Base-by-base conservation (phyloP, 305 asterid species). In the Fraxinus platypoda region DNA sequence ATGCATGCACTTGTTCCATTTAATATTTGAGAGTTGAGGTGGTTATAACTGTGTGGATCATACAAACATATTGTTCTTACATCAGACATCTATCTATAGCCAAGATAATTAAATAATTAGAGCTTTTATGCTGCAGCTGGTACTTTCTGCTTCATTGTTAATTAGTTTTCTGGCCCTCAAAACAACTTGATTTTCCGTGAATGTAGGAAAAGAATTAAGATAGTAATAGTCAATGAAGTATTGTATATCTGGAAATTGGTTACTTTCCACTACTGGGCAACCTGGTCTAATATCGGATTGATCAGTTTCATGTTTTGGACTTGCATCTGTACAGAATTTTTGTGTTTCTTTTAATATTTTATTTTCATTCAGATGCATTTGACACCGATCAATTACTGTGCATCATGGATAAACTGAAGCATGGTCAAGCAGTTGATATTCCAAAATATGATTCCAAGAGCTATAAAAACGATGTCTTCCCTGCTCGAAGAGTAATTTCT, bases 371-470 rank as follows among this genome's bases (percentile, higher is more conserved):
- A 97, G 98, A 97, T 70, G 99, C 99, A 68, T 97, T 97, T 68
- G 91, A 94, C 90, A 93, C 95, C 0, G 97, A 93, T 71, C 86
- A 92, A 66, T 87, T 97, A 80, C 87, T 97, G 88, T 25, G 85
- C 78, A 85, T 82, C 79, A 86, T 97, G 97, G 98, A 95, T 85
- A 90, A 89, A 80, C 78, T 97, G 88, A 97, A 90, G 88, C 90
- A 84, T 74, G 97, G 94, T 59, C 91, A 89, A 81, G 97, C 99
- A 66, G 97, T 97, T 74, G 97, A 97, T 86, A 90, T 95, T 87
- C 95, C 98, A 79, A 95, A 90, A 89, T 97, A 97, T 87, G 98
- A 97, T 90, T 95, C 89, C 94, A 95, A 90, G 91, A 95, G 91
- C 87, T 95, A 91, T 87, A 92, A 91, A 90, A 93, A 87, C 57